A percentile compares a stretch with the other conserved stretches of the same genome.
These are phyloP conservation scores for Cercospora sesami DNA, from an alignment of 2,329 filamentous ascomycete species.

Conservation along the genomic window DNA sequence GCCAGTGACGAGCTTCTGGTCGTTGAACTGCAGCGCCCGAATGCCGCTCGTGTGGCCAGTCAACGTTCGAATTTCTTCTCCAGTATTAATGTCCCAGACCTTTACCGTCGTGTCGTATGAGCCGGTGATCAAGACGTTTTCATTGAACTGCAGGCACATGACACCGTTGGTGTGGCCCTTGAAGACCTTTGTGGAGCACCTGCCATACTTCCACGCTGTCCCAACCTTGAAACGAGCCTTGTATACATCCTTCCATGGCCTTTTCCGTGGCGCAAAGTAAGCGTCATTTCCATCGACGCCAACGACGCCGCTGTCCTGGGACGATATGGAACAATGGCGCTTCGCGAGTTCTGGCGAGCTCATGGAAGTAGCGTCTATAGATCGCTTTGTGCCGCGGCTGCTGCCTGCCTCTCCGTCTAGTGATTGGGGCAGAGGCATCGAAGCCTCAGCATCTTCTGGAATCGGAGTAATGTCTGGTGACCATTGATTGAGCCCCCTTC, in stretches of 20 bases:
- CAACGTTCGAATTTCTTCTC: conserved; percentile 81
- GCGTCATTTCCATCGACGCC: conserved; percentile 38
- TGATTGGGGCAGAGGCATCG: conserved; percentile 12
- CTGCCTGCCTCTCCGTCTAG: conserved; percentile 11
- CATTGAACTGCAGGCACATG: conserved; percentile 77
- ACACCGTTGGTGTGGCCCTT: conserved; percentile 86
- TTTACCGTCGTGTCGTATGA: conserved; percentile 95
- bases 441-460: conserved; percentile 39
- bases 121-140: conserved; percentile 86
- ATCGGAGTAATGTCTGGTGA: conserved; percentile 53
- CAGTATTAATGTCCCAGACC: conserved; percentile 91
- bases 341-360: conserved; percentile 34
- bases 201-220: conserved; percentile 95
- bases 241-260: conserved; percentile 97
- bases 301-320: conserved; percentile 15
- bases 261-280: conserved; percentile 53
- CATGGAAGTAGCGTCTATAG: conserved; percentile 22
- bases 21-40: conserved; percentile 87
- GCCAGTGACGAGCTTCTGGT: conserved; percentile 85
- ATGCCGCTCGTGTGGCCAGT: conserved; percentile 80
- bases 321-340: conserved; percentile 30
- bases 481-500: conserved; percentile 57
- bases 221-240: conserved; percentile 93
- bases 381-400: conserved; percentile 26
- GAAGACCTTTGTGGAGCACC: conserved; percentile 80